Percentiles rank a stretch among this genome's conserved stretches.
These are phyloP conservation scores for Candida loeiensis DNA, from an alignment of 805 yeast species.

Conservation along the genomic window DNA sequence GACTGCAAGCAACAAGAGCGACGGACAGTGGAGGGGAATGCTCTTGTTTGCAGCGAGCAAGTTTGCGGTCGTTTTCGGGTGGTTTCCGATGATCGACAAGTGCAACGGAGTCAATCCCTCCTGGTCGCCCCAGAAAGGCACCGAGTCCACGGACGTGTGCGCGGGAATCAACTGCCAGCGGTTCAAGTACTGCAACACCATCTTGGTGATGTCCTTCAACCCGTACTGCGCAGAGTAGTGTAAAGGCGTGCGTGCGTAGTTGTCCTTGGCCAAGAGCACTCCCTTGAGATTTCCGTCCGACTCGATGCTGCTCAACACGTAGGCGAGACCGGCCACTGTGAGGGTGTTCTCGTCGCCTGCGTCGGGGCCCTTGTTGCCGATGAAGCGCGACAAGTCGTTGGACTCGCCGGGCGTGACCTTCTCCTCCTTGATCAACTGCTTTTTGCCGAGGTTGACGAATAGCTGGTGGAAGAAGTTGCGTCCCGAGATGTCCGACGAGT, in stretches of 20 bases:
- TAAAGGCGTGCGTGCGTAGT: slow-evolving; percentile 76
- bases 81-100: slow-evolving; percentile 76
- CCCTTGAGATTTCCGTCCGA: slow-evolving; percentile 12
- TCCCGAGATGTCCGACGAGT: slow-evolving; percentile 70
- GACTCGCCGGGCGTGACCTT: slow-evolving; percentile 43
- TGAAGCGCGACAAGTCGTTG: slow-evolving; percentile 22
- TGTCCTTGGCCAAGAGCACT: slow-evolving; percentile 62
- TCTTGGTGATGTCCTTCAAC: slow-evolving; percentile 54
- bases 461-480: slow-evolving; percentile 85
- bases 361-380: slow-evolving; percentile 34
- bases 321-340: slow-evolving; percentile 51
- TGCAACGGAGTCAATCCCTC: slow-evolving; percentile 82
- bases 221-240: slow-evolving; percentile 92
- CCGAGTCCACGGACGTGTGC: slow-evolving; percentile 51
- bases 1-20: slow-evolving; percentile 62
- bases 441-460: slow-evolving; percentile 73
- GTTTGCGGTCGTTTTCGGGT: slow-evolving; percentile 68
- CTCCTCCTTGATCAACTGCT: slow-evolving; percentile 35
- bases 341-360: slow-evolving; percentile 50
- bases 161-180: slow-evolving; percentile 59
- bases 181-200: slow-evolving; percentile 53
- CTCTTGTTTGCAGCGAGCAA: slow-evolving; percentile 47
- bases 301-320: slow-evolving; percentile 51
- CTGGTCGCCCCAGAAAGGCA: slow-evolving; percentile 65
- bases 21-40: slow-evolving; percentile 47